A percentile compares a stretch with the other conserved stretches of the same genome.
Evolutionary conservation across 139 green algal genomes (phyloP).

Genomic region (Tetradesmus lagerheimii): DNA sequence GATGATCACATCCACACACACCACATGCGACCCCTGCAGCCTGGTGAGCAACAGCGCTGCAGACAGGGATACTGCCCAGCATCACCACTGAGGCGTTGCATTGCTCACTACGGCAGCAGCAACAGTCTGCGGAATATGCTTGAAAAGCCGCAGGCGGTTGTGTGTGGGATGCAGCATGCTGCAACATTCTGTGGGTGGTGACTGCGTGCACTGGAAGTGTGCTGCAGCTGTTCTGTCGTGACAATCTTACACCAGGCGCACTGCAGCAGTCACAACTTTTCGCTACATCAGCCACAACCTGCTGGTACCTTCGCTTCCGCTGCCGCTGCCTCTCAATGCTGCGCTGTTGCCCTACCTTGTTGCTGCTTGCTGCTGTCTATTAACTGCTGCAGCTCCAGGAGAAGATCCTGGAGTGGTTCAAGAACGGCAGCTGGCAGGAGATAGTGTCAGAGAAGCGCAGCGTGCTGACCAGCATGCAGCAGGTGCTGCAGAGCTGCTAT

Average conservation of each 20-base stretch:
- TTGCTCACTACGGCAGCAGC: too few relatives aligned
- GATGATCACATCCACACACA: conserved; percentile 54
- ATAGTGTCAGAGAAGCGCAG: conserved; percentile 69
- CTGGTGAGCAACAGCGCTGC: conserved; percentile 35
- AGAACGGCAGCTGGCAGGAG: conserved; percentile 58
- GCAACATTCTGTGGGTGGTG: background rate
- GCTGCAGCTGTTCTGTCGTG: background rate
- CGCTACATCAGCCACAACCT: background rate
- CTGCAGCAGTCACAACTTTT: background rate
- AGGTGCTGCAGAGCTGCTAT: conserved; percentile 72
- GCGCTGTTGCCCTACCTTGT: background rate
- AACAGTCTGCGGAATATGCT: too few relatives aligned
- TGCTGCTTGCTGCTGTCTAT: background rate
- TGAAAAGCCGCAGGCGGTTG: too few relatives aligned
- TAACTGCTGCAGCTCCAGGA: conserved; percentile 63
- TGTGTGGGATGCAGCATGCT: background rate
- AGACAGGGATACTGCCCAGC: background rate
- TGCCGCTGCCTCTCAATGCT: background rate
- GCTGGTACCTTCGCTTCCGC: background rate
- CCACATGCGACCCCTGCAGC: conserved; percentile 53
- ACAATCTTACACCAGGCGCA: background rate
- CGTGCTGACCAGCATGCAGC: conserved; percentile 65
- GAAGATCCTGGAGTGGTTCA: conserved; percentile 58
- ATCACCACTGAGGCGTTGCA: background rate
- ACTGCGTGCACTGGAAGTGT: background rate